These are phyloP conservation scores for Taxillus chinensis DNA, from an alignment of 164 flowering plant species.

Conservation along the genomic window DNA sequence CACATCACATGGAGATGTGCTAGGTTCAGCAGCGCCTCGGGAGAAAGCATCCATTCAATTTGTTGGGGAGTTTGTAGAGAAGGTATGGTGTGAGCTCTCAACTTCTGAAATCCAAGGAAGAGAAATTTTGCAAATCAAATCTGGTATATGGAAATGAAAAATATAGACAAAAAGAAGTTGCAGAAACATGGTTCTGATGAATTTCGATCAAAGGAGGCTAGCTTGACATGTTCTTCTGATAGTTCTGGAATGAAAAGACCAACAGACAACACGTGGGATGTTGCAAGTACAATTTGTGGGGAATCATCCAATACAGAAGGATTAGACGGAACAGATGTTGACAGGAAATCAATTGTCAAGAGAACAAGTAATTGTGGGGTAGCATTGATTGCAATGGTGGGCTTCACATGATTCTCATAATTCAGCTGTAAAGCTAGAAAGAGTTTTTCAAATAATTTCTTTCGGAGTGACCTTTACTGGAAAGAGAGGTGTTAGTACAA, in stretches of 20 bases:
- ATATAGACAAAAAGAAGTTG: slow-evolving; percentile 10
- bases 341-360: slow-evolving; percentile 27
- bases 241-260: slow-evolving; percentile 54
- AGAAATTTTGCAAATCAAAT: slow-evolving; percentile 16
- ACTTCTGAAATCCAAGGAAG: slow-evolving; percentile 32
- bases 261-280: slow-evolving; percentile 74
- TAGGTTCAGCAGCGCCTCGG: slow-evolving; percentile 50
- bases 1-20: slow-evolving; percentile 30
- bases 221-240: slow-evolving; percentile 29
- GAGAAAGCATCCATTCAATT: slow-evolving; percentile 43
- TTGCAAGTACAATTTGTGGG: slow-evolving; percentile 28
- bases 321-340: slow-evolving; percentile 18
- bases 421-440: slow-evolving; percentile 31
- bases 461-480: slow-evolving; percentile 60
- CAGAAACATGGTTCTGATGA: slow-evolving; percentile 19
- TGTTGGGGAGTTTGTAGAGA: slow-evolving; percentile 59
- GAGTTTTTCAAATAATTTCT: slow-evolving; percentile 57
- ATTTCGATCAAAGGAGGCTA: slow-evolving; percentile 18
- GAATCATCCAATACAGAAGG: slow-evolving; percentile 26
- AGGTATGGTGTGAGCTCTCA: slow-evolving; percentile 35
- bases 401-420: slow-evolving; percentile 36
- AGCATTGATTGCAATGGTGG: slow-evolving; percentile 51
- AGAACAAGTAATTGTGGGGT: slow-evolving; percentile 66
- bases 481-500: too few relatives aligned
- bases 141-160: slow-evolving; percentile 15